These are phyloP conservation scores for Berberis vulgaris DNA, from an alignment of 164 flowering plant genomes.

Conservation along the genomic window DNA sequence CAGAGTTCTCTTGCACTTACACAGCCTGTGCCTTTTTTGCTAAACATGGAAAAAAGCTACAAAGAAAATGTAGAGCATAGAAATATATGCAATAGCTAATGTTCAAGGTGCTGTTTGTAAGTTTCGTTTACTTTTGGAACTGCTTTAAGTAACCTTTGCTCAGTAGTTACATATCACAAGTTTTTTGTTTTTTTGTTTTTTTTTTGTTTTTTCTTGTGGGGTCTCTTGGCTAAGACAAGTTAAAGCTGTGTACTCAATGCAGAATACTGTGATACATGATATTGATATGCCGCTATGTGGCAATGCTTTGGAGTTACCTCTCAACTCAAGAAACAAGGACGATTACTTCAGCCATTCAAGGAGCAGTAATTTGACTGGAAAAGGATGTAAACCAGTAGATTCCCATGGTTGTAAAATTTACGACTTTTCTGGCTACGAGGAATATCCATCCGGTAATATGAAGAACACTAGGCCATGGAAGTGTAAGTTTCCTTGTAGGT, in stretches of 20 bases:
- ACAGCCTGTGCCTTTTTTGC: too few relatives aligned
- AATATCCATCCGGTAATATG: conserved; percentile 9
- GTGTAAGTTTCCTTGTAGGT: conserved; percentile 23
- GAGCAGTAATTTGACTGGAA: conserved; percentile 10
- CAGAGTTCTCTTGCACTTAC: too few relatives aligned
- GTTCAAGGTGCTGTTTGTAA: too few relatives aligned
- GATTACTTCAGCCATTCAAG: conserved; percentile 15
- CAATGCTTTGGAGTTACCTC: conserved; percentile 17
- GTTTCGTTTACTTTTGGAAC: too few relatives aligned
- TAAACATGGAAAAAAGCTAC: too few relatives aligned
- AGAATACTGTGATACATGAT: conserved; percentile 41
- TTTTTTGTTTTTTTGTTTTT: too few relatives aligned
- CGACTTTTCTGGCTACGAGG: conserved; percentile 17
- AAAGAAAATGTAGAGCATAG: too few relatives aligned
- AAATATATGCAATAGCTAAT: too few relatives aligned
- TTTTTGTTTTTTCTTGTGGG: too few relatives aligned
- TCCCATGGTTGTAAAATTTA: conserved; percentile 6
- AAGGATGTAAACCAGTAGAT: conserved; percentile 18
- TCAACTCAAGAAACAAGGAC: conserved; percentile 12
- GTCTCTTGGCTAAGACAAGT: background rate
- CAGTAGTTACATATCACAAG: too few relatives aligned
- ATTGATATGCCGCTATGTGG: conserved; percentile 17
- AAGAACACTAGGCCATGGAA: conserved; percentile 21
- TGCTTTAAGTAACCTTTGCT: too few relatives aligned
- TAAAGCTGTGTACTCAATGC: conserved; percentile 13